These are phyloP conservation scores for Lasiosphaeria ovina DNA, from an alignment of 495 filamentous ascomycete species.

Conservation along the genomic window DNA sequence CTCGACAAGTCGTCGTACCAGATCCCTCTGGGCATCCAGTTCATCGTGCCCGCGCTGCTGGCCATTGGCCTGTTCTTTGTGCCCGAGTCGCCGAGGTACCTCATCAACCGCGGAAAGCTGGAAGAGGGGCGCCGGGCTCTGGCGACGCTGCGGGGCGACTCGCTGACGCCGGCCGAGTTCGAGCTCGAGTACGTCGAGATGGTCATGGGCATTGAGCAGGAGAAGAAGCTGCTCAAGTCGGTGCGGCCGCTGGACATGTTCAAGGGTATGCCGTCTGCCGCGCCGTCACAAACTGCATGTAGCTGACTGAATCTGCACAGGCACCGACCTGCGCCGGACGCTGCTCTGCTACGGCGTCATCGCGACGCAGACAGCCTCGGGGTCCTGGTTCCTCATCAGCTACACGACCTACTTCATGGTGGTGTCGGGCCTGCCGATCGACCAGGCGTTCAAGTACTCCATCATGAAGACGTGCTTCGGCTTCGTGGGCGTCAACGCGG, in stretches of 20 bases:
- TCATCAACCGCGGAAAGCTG: constrained; percentile 46
- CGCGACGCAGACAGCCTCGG: constrained; percentile 33
- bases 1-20: constrained; percentile 47
- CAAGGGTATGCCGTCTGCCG: constrained; percentile 17
- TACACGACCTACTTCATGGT: constrained; percentile 44
- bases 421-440: constrained; percentile 35
- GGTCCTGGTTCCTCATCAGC: constrained; percentile 42
- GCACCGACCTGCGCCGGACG: constrained; percentile 38
- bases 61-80: constrained; percentile 43
- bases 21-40: constrained; percentile 55
- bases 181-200: constrained; percentile 38
- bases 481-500: constrained; percentile 38
- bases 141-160: constrained; percentile 31
- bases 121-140: constrained; percentile 48
- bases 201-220: constrained; percentile 38
- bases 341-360: constrained; percentile 40
- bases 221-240: constrained; percentile 32
- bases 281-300: neutral
- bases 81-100: constrained; percentile 41
- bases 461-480: constrained; percentile 41
- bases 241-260: constrained; percentile 42
- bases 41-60: constrained; percentile 52
- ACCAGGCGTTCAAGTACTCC: constrained; percentile 40
- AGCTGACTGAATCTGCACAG: constrained; percentile 9
- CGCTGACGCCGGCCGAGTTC: constrained; percentile 23